Evolutionary conservation across 2,329 filamentous ascomycete species (phyloP), one percentile per base, ranked within the genome.

Genomic region (Blastomyces silverae): DNA sequence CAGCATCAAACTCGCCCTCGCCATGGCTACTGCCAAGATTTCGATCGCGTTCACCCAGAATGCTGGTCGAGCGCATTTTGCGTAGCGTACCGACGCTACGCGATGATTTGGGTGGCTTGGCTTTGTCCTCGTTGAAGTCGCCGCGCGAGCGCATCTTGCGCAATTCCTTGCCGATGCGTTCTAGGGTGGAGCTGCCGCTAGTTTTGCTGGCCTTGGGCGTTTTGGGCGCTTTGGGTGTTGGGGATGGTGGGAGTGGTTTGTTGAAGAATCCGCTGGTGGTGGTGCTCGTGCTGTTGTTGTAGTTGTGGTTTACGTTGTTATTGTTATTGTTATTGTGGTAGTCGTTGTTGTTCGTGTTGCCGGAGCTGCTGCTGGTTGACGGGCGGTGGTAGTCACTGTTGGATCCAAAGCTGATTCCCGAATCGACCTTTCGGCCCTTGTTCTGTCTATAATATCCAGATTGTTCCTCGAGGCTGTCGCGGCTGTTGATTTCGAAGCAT

Each of bases 381-480:
- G 76, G 73, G 39, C 72, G 74, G 57, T 28, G 39, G 37, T 60
- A 31, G 28, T 57, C 55, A 53, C 74, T 74, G 31, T 72, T 68
- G 1, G 76, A 77, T 61, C 78, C 79, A 70, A 87, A 86, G 73
- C 84, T 87, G 65, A 87, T 82, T 25, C 85, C 86, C 2, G 86
- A 88, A 72, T 88, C 86, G 28, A 82, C 83, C 74, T 87, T 87
- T 70, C 84, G 81, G 48, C 77, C 76, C 69, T 81, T 82, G 63
- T 77, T 75, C 59, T 65, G 66, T 66, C 72, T 71, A 62, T 73
- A 69, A 55, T 72, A 67, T n/a, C 71, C 70, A 17, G 73, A 70
- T 22, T 67, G 66, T 39, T 71, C 71, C 61, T 76, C 74, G 44
- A 76, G 71, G 67, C 76, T 76, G 44, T 77, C 72, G 5, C 77